These are phyloP conservation scores for Penicillium malachiteum DNA, from an alignment of 495 filamentous ascomycete species.

Conservation along the genomic window DNA sequence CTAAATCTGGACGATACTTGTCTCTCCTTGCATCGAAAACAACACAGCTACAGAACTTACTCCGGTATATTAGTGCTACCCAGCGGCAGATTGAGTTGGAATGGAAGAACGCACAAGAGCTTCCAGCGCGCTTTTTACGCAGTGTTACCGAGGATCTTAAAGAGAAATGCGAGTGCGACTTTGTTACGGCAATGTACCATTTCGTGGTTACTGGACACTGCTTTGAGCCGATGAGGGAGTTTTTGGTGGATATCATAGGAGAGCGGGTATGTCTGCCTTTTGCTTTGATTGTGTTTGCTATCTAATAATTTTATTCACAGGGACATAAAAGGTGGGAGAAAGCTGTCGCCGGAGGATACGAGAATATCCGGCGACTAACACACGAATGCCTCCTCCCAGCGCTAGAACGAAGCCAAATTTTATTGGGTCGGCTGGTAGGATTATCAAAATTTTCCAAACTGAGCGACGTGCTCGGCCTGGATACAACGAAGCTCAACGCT, in stretches of 20 bases:
- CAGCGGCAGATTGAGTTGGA: conserved; percentile 72
- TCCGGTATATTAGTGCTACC: conserved; percentile 77
- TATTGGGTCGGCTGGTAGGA: conserved; percentile 80
- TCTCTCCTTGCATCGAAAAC: conserved; percentile 82
- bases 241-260: conserved; percentile 81
- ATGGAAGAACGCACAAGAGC: conserved; percentile 78
- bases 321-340: conserved; percentile 97
- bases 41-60: conserved; percentile 79
- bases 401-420: conserved; percentile 77
- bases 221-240: conserved; percentile 73
- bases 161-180: conserved; percentile 59
- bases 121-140: conserved; percentile 71
- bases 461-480: conserved; percentile 65
- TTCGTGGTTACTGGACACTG: conserved; percentile 83
- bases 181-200: conserved; percentile 80
- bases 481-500: conserved; percentile 55
- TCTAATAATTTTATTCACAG: conserved; percentile 43
- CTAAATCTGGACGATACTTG: conserved; percentile 73
- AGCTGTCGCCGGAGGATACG: conserved; percentile 71
- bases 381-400: conserved; percentile 89
- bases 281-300: background rate
- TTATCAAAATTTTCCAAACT: conserved; percentile 76
- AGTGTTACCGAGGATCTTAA: conserved; percentile 66
- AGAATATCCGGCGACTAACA: conserved; percentile 70
- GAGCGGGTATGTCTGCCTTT: conserved; percentile 62